Evolutionary conservation across 148 eudicot genomes (phyloP), one percentile per base, ranked within the genome.

Genomic region (Amaranthus cruentus): DNA sequence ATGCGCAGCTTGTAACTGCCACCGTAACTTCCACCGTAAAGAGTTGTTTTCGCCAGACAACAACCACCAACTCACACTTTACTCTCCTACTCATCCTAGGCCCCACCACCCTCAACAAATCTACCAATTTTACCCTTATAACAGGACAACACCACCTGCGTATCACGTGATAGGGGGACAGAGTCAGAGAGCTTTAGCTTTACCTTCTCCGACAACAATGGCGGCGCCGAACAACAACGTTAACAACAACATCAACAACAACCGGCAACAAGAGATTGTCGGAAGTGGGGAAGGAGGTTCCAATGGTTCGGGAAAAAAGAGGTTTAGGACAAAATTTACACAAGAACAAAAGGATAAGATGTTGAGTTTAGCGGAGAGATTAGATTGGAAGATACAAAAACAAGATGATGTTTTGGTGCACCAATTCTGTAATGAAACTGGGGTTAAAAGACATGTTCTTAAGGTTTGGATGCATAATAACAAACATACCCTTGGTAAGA

Each of bases 381-480:
- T 93, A 38, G 98, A 92, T 14, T 93, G 98, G 98, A 73, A 82
- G 61, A 85, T 90, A 21, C 91, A 89, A 75, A 89, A 86, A 58
- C 87, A 89, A 51, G 93, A 90, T 53, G 96, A 90, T 12, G 82
- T 46, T 21, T 55, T 58, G 3, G 85, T 93, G 2, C 83, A 87
- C 65, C 75, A 81, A n/a, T 93, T 93, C 72, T 90, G 96, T 61
- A 48, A 85, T 44, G 90, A 89, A 18, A 75, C 82, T 6, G 98
- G 96, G 0, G 79, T 93, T 1, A 89, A 81, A 67, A 78, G 94
- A 7, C 96, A 90, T 7, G 96, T 90, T 48, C 90, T 93, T 44
- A 93, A 90, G 81, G 98, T 93, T 4, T 93, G 98, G 98, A 93
- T 93, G 98, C 98, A 93, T 65, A 93, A 93, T 77, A 93, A 93